Percentiles rank a stretch among this genome's conserved stretches.
phyloP scores from a whole-genome alignment of 495 filamentous ascomycete genomes.

The Penicilliopsis zonata region DNA sequence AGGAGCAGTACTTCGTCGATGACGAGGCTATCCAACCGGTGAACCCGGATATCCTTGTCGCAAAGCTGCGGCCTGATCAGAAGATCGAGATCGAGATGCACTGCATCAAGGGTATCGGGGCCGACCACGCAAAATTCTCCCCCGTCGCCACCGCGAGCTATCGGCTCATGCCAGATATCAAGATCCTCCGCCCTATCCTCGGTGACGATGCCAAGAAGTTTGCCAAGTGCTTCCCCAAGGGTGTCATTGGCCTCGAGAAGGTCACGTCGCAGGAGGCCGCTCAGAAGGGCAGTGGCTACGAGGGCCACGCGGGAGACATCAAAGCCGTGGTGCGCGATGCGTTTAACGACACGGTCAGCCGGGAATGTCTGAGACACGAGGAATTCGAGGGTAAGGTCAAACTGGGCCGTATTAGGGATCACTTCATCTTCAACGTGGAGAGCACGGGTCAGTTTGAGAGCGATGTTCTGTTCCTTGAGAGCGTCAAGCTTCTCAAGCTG shows the following conservation, averaged over 20 bases:
- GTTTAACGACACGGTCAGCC: slow-evolving; percentile 81
- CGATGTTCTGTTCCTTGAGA: slow-evolving; percentile 81
- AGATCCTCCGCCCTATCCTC: slow-evolving; percentile 68
- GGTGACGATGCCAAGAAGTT: slow-evolving; percentile 85
- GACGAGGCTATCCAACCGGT: slow-evolving; percentile 57
- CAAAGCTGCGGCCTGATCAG: slow-evolving; percentile 89
- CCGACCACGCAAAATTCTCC: slow-evolving; percentile 95
- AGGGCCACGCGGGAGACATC: slow-evolving; percentile 58
- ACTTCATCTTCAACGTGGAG: slow-evolving; percentile 95
- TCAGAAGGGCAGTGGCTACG: slow-evolving; percentile 48
- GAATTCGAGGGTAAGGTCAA: slow-evolving; percentile 95
- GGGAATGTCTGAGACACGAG: slow-evolving; percentile 81
- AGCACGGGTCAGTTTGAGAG: slow-evolving; percentile 89
- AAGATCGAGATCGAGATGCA: slow-evolving; percentile 72
- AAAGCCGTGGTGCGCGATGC: slow-evolving; percentile 80
- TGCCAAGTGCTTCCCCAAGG: slow-evolving; percentile 74
- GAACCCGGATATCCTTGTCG: slow-evolving; percentile 87
- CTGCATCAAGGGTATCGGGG: slow-evolving; percentile 85
- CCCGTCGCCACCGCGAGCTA: slow-evolving; percentile 93
- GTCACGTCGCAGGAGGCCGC: slow-evolving; percentile 57
- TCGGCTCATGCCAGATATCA: slow-evolving; percentile 76
- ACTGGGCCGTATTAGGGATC: slow-evolving; percentile 77
- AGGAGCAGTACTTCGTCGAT: slow-evolving; percentile 53
- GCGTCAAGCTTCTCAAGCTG: slow-evolving; percentile 68
- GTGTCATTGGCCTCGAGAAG: slow-evolving; percentile 71